Evolutionary conservation across 169 alveolate genomes (phyloP).

Genomic region (Cystoisospora suis): DNA sequence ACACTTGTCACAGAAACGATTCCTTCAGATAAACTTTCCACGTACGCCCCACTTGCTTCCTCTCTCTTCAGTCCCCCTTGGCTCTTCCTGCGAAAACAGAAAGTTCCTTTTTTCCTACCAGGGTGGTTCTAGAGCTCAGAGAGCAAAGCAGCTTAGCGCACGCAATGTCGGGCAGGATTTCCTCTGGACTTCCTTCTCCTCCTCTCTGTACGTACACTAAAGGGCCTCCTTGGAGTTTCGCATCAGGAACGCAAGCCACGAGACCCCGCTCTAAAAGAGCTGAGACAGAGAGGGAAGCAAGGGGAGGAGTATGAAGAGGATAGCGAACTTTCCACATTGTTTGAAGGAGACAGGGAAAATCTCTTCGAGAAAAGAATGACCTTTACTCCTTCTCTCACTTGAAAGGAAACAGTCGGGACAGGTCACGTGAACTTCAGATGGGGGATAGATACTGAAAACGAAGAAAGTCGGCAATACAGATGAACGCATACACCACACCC

Average conservation of each 20-base stretch:
- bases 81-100: background rate
- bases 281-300: conserved; percentile 7
- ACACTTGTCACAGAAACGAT: too few relatives aligned
- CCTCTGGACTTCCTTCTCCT: background rate
- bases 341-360: too few relatives aligned
- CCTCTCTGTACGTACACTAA: background rate
- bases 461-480: too few relatives aligned
- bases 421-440: too few relatives aligned
- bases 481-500: too few relatives aligned
- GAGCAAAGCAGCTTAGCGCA: background rate
- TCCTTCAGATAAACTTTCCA: too few relatives aligned
- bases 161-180: background rate
- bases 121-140: background rate
- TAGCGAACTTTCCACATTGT: conserved; percentile 3
- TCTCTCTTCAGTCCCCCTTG: background rate
- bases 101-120: background rate
- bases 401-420: too few relatives aligned
- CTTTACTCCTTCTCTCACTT: too few relatives aligned
- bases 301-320: background rate
- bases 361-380: too few relatives aligned
- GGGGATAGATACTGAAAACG: too few relatives aligned
- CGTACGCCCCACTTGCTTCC: too few relatives aligned
- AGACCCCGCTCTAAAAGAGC: background rate
- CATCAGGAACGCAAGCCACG: conserved; percentile 7
- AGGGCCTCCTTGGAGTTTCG: background rate